phyloP scores from a whole-genome alignment of 164 flowering plant species.

The Vitis rotundifolia region DNA sequence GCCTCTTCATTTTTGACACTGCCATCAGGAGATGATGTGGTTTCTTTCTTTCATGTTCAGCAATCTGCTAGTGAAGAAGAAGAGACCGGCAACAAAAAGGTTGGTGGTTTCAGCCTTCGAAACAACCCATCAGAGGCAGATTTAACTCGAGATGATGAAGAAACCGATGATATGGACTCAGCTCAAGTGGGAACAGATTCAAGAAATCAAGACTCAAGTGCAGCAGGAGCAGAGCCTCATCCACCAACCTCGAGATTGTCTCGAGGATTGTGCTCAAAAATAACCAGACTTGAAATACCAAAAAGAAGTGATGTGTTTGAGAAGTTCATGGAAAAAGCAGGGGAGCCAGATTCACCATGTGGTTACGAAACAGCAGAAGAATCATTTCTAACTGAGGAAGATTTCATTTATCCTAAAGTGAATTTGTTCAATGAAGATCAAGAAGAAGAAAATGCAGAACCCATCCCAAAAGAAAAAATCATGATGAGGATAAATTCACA shows the following conservation, averaged over 20 bases:
- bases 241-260: conserved; percentile 22
- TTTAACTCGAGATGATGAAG: neutral
- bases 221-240: conserved; percentile 3
- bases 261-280: conserved; percentile 17
- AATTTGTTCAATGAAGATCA: conserved; percentile 49
- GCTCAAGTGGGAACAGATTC: conserved; percentile 10
- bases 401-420: conserved; percentile 37
- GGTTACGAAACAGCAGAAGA: conserved; percentile 67
- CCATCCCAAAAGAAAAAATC: conserved; percentile 50
- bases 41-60: conserved; percentile 30
- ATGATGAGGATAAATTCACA: conserved; percentile 56
- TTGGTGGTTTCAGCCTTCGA: neutral
- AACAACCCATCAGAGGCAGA: conserved; percentile 7
- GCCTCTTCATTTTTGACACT: neutral
- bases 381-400: conserved; percentile 37
- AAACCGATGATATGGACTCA: neutral
- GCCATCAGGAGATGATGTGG: neutral
- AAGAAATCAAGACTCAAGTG: conserved; percentile 4
- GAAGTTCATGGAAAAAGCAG: conserved; percentile 20
- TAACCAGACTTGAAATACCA: conserved; percentile 47
- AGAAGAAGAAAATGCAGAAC: conserved; percentile 32
- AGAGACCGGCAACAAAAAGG: conserved; percentile 7
- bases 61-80: conserved; percentile 60
- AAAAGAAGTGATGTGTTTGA: conserved; percentile 21
- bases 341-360: conserved; percentile 15